These are phyloP conservation scores for Leishmania martiniquensis DNA, from an alignment of 208 protist species.

Conservation along the genomic window DNA sequence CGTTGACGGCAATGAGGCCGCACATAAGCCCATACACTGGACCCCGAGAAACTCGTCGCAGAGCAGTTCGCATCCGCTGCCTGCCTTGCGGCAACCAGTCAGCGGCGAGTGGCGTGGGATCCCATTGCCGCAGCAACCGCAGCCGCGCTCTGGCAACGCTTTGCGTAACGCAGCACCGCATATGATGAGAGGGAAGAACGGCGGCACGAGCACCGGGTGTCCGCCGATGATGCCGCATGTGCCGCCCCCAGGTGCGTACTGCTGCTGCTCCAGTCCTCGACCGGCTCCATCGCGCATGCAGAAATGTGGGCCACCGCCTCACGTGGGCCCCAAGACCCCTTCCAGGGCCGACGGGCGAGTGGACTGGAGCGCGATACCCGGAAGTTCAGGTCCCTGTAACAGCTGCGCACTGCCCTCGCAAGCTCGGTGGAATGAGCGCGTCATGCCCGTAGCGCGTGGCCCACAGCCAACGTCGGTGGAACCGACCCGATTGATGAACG, in stretches of 20 bases:
- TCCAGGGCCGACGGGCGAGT: not conserved
- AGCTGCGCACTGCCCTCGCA: not conserved
- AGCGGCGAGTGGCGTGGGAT: not conserved
- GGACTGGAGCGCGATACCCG: not conserved
- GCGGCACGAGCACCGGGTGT: too few relatives aligned
- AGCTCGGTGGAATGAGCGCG: not conserved
- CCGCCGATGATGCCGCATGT: not conserved
- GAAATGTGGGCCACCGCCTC: not conserved
- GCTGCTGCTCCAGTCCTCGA: not conserved
- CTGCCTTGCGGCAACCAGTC: not conserved
- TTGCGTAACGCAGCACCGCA: not conserved
- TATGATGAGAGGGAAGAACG: not conserved
- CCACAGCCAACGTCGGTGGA: constrained; percentile 44
- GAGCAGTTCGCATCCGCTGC: not conserved
- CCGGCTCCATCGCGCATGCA: not conserved
- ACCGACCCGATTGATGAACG: constrained; percentile 36
- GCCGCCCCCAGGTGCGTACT: not conserved
- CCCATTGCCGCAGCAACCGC: not conserved
- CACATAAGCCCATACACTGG: not conserved
- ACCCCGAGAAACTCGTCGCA: not conserved
- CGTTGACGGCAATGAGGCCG: not conserved
- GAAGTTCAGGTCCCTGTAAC: not conserved
- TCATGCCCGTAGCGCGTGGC: constrained; percentile 40
- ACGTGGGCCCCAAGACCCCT: not conserved
- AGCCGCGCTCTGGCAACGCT: not conserved